Percentiles rank a stretch among this genome's conserved stretches.
Conservation (phyloP, 192 early-diverging fungal species). For the Spinellus fusiger region DNA sequence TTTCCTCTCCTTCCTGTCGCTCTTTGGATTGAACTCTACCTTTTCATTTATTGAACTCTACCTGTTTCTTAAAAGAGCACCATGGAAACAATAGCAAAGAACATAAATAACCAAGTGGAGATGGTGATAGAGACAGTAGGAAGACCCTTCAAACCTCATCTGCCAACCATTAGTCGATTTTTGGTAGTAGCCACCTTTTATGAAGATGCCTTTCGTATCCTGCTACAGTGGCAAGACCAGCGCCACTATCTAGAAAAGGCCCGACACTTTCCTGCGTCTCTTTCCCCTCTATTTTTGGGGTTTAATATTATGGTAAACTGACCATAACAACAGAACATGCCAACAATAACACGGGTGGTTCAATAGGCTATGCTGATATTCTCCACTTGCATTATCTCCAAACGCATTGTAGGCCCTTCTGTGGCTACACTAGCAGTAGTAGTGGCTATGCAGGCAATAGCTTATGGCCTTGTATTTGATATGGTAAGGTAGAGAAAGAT, state of each 20-base stretch:
- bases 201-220: constrained; percentile 85
- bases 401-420: constrained; percentile 71
- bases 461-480: constrained; percentile 91
- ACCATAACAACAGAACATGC: not conserved
- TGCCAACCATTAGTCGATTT: constrained; percentile 83
- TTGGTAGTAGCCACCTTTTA: constrained; percentile 92
- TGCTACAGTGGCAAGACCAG: constrained; percentile 86
- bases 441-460: constrained; percentile 79
- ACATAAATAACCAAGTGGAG: not conserved
- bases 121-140: constrained; percentile 53
- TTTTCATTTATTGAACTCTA: no score
- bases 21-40: no score
- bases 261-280: constrained; percentile 70
- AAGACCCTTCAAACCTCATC: constrained; percentile 79
- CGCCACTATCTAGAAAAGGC: constrained; percentile 76
- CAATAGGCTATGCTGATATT: constrained; percentile 63
- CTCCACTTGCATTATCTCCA: constrained; percentile 75
- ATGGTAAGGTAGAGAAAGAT: constrained; percentile 21
- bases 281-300: constrained; percentile 76
- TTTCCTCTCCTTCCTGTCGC: no score
- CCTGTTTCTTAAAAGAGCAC: not conserved
- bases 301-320: constrained; percentile 65
- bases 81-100: not conserved
- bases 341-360: not conserved
- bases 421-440: constrained; percentile 74